Conservation (phyloP, 2,329 filamentous ascomycete species). For the Aspergillus sp. region DNA sequence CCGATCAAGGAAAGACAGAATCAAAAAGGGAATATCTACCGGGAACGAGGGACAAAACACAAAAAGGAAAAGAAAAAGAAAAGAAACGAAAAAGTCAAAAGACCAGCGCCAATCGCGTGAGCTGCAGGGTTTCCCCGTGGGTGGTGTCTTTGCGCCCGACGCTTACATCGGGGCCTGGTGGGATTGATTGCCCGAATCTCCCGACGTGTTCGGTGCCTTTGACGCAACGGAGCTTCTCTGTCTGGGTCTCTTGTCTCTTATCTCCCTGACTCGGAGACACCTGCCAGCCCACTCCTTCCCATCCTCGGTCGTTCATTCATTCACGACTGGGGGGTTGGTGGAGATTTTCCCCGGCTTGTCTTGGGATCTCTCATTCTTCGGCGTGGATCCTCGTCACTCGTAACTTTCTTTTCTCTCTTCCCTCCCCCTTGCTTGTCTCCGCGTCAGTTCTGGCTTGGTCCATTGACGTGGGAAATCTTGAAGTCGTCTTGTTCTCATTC, state of each 20-base stretch:
- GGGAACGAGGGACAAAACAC: not conserved
- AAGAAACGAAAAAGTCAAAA: not conserved
- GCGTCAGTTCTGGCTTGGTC: conserved; percentile 3
- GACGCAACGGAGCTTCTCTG: not conserved
- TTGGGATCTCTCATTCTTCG: not conserved
- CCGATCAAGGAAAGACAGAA: not conserved
- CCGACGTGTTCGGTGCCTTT: not conserved
- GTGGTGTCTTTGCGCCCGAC: conserved; percentile 22
- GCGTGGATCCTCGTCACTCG: not conserved
- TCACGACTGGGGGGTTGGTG: not conserved
- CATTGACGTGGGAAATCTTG: not conserved
- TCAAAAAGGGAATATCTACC: not conserved
- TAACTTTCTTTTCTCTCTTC: not conserved
- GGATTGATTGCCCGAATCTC: conserved; percentile 5
- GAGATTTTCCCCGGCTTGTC: not conserved
- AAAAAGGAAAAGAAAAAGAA: not conserved
- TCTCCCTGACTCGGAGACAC: not conserved
- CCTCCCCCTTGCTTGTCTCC: conserved; percentile 15
- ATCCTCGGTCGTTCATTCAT: conserved; percentile 4
- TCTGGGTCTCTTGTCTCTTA: not conserved
- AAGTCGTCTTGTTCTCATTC: conserved; percentile 1
- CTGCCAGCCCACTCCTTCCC: conserved; percentile 2
- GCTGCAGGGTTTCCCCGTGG: not conserved
- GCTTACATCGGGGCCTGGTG: conserved; percentile 14
- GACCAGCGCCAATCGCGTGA: conserved; percentile 6